Percentiles rank a stretch among this genome's conserved stretches.
Conservation (phyloP, 192 early-diverging fungal genomes). For the Jimgerdemannia lactiflua region DNA sequence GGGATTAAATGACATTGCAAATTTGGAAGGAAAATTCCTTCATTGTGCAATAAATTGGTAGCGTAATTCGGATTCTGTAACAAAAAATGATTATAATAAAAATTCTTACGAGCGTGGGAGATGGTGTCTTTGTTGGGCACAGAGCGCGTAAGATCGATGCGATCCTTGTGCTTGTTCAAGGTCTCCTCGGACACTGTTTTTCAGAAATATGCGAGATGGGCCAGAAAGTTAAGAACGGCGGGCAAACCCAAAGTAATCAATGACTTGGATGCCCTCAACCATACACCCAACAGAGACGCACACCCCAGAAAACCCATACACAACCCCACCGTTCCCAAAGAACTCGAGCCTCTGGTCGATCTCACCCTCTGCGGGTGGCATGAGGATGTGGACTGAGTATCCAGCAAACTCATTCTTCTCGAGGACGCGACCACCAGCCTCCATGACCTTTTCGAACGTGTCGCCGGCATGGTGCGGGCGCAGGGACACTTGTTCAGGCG, state of each 20-base stretch:
- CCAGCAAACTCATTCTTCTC: background rate
- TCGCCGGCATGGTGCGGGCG: conserved; percentile 1
- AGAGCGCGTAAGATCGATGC: background rate
- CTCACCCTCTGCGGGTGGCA: background rate
- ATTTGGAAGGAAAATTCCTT: no score
- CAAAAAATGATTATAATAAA: background rate
- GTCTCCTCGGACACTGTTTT: background rate
- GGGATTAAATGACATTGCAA: no score
- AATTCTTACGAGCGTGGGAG: background rate
- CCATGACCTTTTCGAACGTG: conserved; percentile 5
- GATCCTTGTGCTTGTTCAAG: background rate
- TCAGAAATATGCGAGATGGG: background rate
- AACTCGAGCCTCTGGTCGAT: background rate
- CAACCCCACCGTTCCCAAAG: background rate
- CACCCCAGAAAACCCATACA: no score
- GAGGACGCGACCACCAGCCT: background rate
- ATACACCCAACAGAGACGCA: background rate
- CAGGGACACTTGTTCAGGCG: background rate
- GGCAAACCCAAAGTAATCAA: background rate
- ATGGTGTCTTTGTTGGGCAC: background rate
- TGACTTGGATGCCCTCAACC: background rate
- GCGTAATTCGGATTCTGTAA: no score
- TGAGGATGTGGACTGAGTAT: background rate
- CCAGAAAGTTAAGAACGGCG: background rate
- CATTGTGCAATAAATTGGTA: no score